Base-by-base conservation (phyloP, 768 basidiomycete species). In the Trametes maxima region DNA sequence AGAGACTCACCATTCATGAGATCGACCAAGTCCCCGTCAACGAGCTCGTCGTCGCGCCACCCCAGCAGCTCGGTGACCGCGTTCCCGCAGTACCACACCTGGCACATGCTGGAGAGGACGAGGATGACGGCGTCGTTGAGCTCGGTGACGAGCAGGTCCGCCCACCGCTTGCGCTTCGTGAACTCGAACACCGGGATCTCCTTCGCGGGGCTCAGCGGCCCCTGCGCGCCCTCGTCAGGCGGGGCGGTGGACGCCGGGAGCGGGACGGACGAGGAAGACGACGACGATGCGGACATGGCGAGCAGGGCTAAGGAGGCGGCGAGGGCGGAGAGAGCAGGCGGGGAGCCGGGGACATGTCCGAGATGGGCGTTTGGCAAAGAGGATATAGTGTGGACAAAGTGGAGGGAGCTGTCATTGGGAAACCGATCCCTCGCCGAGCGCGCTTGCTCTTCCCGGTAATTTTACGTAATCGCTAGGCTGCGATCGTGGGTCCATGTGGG, bases 141-240 rank as follows among this genome's bases (percentile, higher is more conserved):
- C 70, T 94, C 93, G 1, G 85, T 80, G 60, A 90, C 74, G 24
- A 94, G 78, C 14, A 95, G 77, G 71, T 94, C 92, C 17, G 87
- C 88, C 93, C 93, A 95, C 57, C 87, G 82, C 71, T 94, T 94
- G 57, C 92, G 79, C 70, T 91, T 92, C 0, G 90, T 92, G 72
- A 94, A 95, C 72, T 95, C 93, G 67, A 86, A 94, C 42, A 69
- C 57, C 11, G 62, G 67, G 7, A 57, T 39, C 49, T 68, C 67
- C 49, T 60, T 65, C 6, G 22, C 33, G 5, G 58, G 57, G 48
- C 57, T 60, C 0, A 40, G 54, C 37, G 62, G 37, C 36, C 13
- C 11, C 25, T 46, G 57, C 16, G 25, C 39, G 47, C 14, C 39
- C 17, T 17, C 37, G 25, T 46, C 35, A 16, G 25, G 60, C 43